Evolutionary conservation across 1,139 yeast species (phyloP), one percentile per base, ranked within the genome.

Genomic region (Eremothecium gossypii): DNA sequence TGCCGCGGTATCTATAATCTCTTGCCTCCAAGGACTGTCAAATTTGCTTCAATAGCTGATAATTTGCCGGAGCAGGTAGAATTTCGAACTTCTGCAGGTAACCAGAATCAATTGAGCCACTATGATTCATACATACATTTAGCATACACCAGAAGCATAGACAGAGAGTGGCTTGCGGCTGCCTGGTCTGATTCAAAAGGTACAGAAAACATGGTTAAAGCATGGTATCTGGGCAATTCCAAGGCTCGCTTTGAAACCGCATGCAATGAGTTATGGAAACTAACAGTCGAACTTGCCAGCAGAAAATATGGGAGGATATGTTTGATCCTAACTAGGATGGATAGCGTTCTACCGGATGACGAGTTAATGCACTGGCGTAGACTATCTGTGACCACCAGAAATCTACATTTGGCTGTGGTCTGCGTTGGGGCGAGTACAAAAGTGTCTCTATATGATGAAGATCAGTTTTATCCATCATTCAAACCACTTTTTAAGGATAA

Each of bases 171-270:
- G 96, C 70, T 86, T 39, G 77, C 81, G 26, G 94, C 86, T 0
- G 82, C 95, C 0, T 86, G 96, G 94, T 73, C 94, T 0, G 96
- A 89, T 56, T 91, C 91, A 40, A 71, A 74, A 54, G 96, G 96
- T 0, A 68, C 69, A 8, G 70, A 76, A 7, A 75, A 80, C 7
- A 70, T 70, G 44, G 73, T 80, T 1, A 82, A 79, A 50, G 74
- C 89, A 1, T 82, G 89, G 89, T 71, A 69, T 50, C 78, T 54
- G 59, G 74, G 55, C 33, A 62, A 41, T 35, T 51, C 76, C 51
- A 60, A 73, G 63, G 45, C 68, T 56, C 43, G 75, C 65, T 69
- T 76, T 50, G 82, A 77, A 46, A 71, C 68, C 6, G 75, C 77
- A 1, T 73, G 79, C 49, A 69, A 71, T 41, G 79, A 77, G 43